Evolutionary conservation across 202 grass and related monocot species (phyloP).

Genomic region (Schoenoplectus tabernaemontani): DNA sequence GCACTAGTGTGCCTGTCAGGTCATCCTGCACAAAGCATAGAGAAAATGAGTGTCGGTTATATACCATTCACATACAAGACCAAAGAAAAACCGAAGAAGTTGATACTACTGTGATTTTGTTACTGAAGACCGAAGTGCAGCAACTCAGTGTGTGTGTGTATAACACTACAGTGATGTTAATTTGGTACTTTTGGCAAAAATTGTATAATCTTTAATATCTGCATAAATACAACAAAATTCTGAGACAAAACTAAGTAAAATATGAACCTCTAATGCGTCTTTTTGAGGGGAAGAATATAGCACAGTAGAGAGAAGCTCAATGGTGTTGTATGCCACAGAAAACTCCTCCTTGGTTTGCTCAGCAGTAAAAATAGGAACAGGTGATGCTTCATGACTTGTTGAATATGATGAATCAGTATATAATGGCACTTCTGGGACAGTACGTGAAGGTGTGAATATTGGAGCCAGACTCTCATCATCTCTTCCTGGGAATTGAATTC

Average conservation of each 20-base stretch:
- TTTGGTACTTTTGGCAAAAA: background rate
- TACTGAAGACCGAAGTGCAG: background rate
- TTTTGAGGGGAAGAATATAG: constrained; percentile 69
- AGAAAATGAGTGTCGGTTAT: background rate
- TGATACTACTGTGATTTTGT: background rate
- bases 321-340: constrained; percentile 64
- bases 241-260: background rate
- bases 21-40: constrained; percentile 60
- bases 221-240: background rate
- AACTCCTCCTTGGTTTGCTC: constrained; percentile 54
- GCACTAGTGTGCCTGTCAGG: constrained; percentile 60
- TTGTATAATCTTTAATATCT: background rate
- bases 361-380: constrained; percentile 16
- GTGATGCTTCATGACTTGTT: constrained; percentile 50
- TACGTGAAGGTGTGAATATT: constrained; percentile 67
- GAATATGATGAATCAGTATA: constrained; percentile 39
- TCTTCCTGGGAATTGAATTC: constrained; percentile 64
- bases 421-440: constrained; percentile 39
- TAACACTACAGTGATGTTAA: background rate
- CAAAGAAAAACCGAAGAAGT: background rate
- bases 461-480: constrained; percentile 74
- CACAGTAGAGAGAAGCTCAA: constrained; percentile 81
- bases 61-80: background rate
- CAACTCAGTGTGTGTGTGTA: background rate
- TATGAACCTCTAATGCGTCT: constrained; percentile 60